Percentiles rank a stretch among this genome's conserved stretches.
Evolutionary conservation across 1,284 basidiomycete species (phyloP).

Genomic region (Ustilago tritici): DNA sequence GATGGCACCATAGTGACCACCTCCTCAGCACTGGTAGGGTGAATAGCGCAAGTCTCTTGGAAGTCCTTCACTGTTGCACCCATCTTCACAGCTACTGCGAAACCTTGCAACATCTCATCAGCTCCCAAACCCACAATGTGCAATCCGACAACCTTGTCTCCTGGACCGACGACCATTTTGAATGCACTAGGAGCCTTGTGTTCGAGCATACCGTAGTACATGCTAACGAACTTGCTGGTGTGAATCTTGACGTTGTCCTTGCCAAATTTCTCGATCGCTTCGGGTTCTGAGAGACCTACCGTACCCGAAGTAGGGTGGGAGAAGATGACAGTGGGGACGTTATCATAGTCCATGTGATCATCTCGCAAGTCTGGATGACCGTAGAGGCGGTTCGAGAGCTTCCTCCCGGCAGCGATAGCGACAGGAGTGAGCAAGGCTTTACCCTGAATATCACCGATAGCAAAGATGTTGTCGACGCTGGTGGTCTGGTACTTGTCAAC

Average conservation of each 20-base stretch:
- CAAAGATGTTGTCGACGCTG: conserved; percentile 78
- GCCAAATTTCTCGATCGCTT: conserved; percentile 88
- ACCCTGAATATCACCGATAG: conserved; percentile 92
- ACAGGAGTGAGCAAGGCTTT: conserved; percentile 96
- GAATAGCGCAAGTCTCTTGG: conserved; percentile 68
- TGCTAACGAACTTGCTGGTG: conserved; percentile 73
- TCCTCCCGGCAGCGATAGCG: conserved; percentile 92
- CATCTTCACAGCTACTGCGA: conserved; percentile 95
- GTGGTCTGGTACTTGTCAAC: conserved; percentile 89
- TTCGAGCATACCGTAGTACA: conserved; percentile 69
- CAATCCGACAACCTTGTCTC: conserved; percentile 93
- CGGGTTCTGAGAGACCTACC: conserved; percentile 78
- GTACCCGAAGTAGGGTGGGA: conserved; percentile 59
- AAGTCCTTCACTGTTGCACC: conserved; percentile 73
- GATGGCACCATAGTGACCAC: conserved; percentile 54
- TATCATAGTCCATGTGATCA: conserved; percentile 87
- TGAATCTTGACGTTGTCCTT: conserved; percentile 88
- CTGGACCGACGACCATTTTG: conserved; percentile 88
- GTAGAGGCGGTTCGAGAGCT: conserved; percentile 89
- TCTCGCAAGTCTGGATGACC: conserved; percentile 85
- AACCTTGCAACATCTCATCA: conserved; percentile 94
- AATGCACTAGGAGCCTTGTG: conserved; percentile 80
- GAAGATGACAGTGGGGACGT: conserved; percentile 77
- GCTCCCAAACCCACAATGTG: conserved; percentile 86
- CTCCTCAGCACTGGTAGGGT: conserved; percentile 67